Percentiles rank a stretch among this genome's conserved stretches.
phyloP scores from a whole-genome alignment of 2,329 filamentous ascomycete genomes.

The Monilinia fructigena region DNA sequence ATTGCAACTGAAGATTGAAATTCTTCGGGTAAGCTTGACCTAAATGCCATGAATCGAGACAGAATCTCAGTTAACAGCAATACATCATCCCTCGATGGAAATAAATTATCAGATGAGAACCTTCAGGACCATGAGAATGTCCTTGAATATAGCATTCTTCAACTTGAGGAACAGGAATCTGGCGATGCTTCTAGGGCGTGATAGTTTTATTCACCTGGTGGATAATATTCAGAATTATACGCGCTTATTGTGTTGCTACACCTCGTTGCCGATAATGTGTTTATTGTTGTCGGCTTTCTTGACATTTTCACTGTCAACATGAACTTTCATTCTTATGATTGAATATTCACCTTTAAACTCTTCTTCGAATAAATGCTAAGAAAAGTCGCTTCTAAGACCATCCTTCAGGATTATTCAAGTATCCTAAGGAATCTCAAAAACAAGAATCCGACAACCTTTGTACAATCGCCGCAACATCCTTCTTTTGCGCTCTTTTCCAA shows the following conservation, averaged over 20 bases:
- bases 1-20: slow-evolving; percentile 31
- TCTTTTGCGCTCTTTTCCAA: background rate
- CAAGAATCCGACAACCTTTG: background rate
- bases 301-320: background rate
- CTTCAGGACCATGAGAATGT: background rate
- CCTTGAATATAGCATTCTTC: background rate
- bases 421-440: background rate
- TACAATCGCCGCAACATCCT: background rate
- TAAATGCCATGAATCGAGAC: background rate
- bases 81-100: background rate
- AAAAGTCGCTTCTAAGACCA: background rate
- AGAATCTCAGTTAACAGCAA: background rate
- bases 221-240: background rate
- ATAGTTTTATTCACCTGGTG: background rate
- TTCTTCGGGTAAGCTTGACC: slow-evolving; percentile 26
- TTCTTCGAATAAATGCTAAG: background rate
- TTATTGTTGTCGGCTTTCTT: background rate
- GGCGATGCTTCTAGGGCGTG: background rate
- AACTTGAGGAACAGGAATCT: background rate
- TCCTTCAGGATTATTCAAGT: background rate
- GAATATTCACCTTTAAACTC: background rate
- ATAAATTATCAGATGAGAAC: background rate
- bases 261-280: background rate
- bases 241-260: background rate
- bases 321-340: background rate